Conservation (phyloP, 495 filamentous ascomycete species). For the Cercophora scortea region DNA sequence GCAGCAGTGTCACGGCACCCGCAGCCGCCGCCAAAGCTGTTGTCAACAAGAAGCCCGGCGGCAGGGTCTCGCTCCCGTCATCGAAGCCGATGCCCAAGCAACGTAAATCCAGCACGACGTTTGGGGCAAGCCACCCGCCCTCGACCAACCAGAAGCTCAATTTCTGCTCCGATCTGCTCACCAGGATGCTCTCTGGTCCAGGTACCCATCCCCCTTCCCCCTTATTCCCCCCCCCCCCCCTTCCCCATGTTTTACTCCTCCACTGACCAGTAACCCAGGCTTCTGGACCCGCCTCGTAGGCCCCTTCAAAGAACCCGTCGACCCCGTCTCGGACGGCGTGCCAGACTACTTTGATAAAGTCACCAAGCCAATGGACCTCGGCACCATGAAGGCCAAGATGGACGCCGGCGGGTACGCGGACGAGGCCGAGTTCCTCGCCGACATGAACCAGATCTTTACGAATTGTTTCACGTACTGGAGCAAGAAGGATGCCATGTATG, state of each 20-base stretch:
- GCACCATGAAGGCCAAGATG: conserved; percentile 43
- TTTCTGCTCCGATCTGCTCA: conserved; percentile 43
- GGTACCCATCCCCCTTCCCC: conserved; percentile 23
- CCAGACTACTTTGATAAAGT: conserved; percentile 42
- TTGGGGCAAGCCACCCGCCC: conserved; percentile 3
- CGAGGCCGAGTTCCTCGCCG: conserved; percentile 35
- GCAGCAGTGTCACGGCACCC: conserved; percentile 8
- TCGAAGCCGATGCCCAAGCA: conserved; percentile 20
- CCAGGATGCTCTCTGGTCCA: conserved; percentile 46
- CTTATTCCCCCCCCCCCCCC: not conserved
- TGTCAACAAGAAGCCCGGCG: conserved; percentile 15
- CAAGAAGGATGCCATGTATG: conserved; percentile 34
- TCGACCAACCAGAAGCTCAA: conserved; percentile 38
- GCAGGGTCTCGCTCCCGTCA: conserved; percentile 17
- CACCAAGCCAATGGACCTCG: conserved; percentile 41
- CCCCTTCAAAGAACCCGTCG: conserved; percentile 41
- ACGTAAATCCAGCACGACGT: conserved; percentile 17
- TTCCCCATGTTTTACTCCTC: not conserved
- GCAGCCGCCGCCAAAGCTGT: not conserved
- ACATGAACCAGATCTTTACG: conserved; percentile 41
- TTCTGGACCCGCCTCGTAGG: conserved; percentile 53
- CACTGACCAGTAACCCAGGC: conserved; percentile 16
- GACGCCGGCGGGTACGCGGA: conserved; percentile 30
- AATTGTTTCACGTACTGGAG: conserved; percentile 44
- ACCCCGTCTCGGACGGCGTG: conserved; percentile 35